A percentile compares a stretch with the other conserved stretches of the same genome.
Conservation (phyloP, 208 protist species). For the Strigomonas culicis region DNA sequence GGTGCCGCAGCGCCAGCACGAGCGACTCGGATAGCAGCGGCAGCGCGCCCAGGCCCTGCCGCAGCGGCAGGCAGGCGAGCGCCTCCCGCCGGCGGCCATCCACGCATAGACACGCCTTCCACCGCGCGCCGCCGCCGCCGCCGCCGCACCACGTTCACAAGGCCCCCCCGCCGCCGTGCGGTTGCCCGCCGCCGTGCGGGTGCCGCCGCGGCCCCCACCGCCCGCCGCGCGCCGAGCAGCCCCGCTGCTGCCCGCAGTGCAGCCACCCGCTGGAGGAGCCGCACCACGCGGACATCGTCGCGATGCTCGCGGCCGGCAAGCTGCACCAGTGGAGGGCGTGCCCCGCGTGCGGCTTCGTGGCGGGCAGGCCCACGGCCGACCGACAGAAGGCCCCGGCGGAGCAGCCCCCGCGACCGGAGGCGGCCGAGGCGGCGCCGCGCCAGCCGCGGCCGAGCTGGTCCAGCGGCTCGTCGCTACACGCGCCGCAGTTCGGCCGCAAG, state of each 20-base stretch:
- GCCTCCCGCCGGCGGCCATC: neutral
- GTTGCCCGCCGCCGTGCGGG: neutral
- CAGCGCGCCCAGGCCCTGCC: neutral
- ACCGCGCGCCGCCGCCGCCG: slow-evolving; percentile 7
- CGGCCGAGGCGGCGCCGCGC: neutral
- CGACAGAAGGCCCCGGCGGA: neutral
- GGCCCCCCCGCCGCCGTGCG: neutral
- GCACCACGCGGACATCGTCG: slow-evolving; percentile 27
- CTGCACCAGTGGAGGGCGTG: slow-evolving; percentile 22
- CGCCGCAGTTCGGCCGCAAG: slow-evolving; percentile 51
- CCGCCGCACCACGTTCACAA: neutral
- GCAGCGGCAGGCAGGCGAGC: neutral
- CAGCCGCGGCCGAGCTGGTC: neutral
- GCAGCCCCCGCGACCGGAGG: neutral
- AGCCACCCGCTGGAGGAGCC: slow-evolving; percentile 7
- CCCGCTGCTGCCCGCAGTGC: slow-evolving; percentile 15
- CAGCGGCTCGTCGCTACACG: neutral
- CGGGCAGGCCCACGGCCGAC: neutral
- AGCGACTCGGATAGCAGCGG: neutral
- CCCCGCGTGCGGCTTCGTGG: slow-evolving; percentile 30
- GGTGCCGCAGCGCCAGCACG: neutral
- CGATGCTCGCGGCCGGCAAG: slow-evolving; percentile 22
- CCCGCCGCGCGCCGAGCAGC: slow-evolving; percentile 4
- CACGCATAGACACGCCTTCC: neutral
- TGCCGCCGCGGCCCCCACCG: neutral